A percentile compares a stretch with the other conserved stretches of the same genome.
Evolutionary conservation across 352 stramenopile genomes (phyloP).

Genomic region (Blastocystis hominis): DNA sequence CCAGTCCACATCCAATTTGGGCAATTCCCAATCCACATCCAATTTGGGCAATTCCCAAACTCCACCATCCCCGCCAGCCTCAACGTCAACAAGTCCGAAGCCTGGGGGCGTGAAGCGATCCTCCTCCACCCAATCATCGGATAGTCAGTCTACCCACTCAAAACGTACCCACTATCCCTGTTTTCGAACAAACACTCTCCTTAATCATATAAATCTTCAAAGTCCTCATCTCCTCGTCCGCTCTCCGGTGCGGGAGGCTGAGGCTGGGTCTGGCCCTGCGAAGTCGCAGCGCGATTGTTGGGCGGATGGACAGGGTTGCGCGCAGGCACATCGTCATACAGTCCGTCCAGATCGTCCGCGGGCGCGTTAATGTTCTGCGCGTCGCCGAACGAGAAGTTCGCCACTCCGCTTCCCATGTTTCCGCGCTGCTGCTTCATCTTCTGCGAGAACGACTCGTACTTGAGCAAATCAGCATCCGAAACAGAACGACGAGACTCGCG

Average conservation of each 20-base stretch:
- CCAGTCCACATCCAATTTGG: too few species aligned
- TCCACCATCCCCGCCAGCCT: too few species aligned
- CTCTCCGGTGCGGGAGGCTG: not conserved
- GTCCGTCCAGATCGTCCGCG: constrained; percentile 27
- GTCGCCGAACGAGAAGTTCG: constrained; percentile 88
- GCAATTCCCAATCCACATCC: too few species aligned
- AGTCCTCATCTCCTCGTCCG: constrained; percentile 2
- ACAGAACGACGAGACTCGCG: constrained; percentile 89
- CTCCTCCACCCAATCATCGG: not conserved
- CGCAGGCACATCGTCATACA: constrained; percentile 28
- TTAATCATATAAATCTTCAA: constrained; percentile 53
- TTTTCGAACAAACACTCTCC: constrained; percentile 34
- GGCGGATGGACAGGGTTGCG: not conserved
- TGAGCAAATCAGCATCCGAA: constrained; percentile 88
- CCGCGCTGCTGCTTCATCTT: constrained; percentile 87
- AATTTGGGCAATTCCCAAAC: too few species aligned
- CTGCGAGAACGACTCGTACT: constrained; percentile 80
- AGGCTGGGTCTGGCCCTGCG: too few species aligned
- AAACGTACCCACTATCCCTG: not conserved
- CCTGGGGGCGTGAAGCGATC: not conserved
- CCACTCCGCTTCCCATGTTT: constrained; percentile 82
- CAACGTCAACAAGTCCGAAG: not conserved
- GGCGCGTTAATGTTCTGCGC: not conserved
- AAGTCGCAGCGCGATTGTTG: not conserved
- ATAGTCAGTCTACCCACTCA: not conserved